Evolutionary conservation across 345 rosid genomes (phyloP), one percentile per base, ranked within the genome.

Genomic region (Carallia pectinifolia): DNA sequence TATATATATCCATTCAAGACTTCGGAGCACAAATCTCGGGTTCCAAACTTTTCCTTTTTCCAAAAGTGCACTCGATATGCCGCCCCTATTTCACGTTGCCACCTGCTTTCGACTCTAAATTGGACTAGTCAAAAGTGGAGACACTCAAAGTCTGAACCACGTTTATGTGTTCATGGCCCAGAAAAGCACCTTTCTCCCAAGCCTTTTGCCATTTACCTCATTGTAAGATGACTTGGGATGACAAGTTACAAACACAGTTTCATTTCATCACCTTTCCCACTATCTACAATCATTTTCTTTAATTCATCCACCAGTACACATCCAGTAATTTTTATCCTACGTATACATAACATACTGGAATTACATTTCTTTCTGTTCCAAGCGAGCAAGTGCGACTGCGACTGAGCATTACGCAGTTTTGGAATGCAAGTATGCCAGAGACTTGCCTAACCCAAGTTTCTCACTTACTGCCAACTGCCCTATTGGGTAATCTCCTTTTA

Each of bases 401-500:
- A 48, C 34, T 15, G 36, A 31, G 50, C 29, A 58, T 58, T 47
- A 71, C 66, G 69, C 82, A 39, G 36, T 53, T 16, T 40, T 40
- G 61, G 65, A 8, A 23, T 55, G 33, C 2, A 55, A 55, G 34
- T 56, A 39, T 19, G 71, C 29, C 2, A 65, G 18, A 67, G 71
- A 70, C 75, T 85, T 88, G 76, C 87, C 74, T n/a, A 80, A 71
- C n/a, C 84, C 80, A 1, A 80, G 73, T 50, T 79, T 79, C 58
- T 86, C 87, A 19, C 78, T 71, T 71, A 40, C 44, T 6, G 23
- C 71, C 80, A 2, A 50, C 56, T 1, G 81, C 83, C 67, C 84
- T 92, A 84, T 62, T 85, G 37, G 96, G 76, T 72, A 96, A 79
- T 33, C 98, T 75, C 19, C 99, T 93, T 66, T 87, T 96, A 85